These are phyloP conservation scores for Pisolithus sp. DNA, from an alignment of 768 basidiomycete species.

Conservation along the genomic window DNA sequence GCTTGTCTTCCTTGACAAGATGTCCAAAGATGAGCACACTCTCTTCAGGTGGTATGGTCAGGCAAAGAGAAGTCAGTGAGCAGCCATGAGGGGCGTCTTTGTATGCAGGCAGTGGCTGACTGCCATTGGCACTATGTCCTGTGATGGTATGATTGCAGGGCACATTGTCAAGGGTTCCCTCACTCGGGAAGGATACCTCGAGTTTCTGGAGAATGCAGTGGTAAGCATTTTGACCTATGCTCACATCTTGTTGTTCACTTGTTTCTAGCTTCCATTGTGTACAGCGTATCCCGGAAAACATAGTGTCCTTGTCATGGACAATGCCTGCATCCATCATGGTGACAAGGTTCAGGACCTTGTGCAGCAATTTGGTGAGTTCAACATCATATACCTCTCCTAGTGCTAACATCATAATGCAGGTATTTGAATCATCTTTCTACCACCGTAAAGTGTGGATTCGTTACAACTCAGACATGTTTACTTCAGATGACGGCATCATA, in stretches of 20 bases:
- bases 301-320: slow-evolving; percentile 15
- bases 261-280: slow-evolving; percentile 1
- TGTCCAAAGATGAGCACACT: too few species aligned
- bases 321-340: slow-evolving; percentile 15
- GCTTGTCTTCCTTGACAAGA: too few species aligned
- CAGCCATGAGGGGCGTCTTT: too few species aligned
- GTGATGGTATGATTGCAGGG: slow-evolving; percentile 6
- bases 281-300: slow-evolving; percentile 14
- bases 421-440: slow-evolving; percentile 26
- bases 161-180: slow-evolving; percentile 29
- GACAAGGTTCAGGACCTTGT: slow-evolving; percentile 10
- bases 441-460: slow-evolving; percentile 25
- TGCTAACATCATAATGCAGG: slow-evolving; percentile 10
- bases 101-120: too few species aligned
- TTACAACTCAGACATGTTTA: background rate
- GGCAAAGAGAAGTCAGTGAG: too few species aligned
- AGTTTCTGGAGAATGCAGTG: slow-evolving; percentile 24
- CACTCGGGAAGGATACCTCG: slow-evolving; percentile 16
- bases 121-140: too few species aligned
- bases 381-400: background rate
- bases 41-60: too few species aligned
- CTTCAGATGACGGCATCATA: background rate
- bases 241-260: background rate
- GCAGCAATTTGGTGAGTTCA: background rate
- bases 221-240: slow-evolving; percentile 8